Evolutionary conservation across 768 basidiomycete genomes (phyloP).

Genomic region (Kwoniella europaea): DNA sequence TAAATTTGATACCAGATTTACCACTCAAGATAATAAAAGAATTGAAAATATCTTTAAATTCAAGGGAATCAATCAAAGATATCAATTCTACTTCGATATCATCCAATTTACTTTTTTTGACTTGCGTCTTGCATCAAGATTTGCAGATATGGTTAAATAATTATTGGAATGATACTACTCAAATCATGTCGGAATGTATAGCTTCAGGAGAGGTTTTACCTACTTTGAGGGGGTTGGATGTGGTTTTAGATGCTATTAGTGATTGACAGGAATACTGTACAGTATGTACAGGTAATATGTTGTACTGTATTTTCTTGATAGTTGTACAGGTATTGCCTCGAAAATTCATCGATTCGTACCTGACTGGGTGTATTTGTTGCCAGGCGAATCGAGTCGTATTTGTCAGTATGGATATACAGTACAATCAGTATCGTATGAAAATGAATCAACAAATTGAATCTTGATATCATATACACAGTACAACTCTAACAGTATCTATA

Average conservation of each 20-base stretch:
- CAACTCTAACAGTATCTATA: no score
- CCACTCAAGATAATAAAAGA: constrained; percentile 40
- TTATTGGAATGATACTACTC: constrained; percentile 43
- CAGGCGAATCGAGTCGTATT: no score
- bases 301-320: neutral
- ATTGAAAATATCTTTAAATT: constrained; percentile 28
- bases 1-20: constrained; percentile 36
- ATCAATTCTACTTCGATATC: constrained; percentile 26
- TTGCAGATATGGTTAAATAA: constrained; percentile 35
- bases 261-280: constrained; percentile 2
- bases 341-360: no score
- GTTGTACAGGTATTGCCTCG: no score
- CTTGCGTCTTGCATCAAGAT: constrained; percentile 25
- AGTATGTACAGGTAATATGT: neutral
- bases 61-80: constrained; percentile 26
- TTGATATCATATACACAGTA: no score
- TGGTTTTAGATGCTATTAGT: constrained; percentile 36
- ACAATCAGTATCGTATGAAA: no score
- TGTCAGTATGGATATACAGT: no score
- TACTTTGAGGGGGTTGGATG: constrained; percentile 43
- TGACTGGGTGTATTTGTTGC: no score
- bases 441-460: no score
- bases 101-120: constrained; percentile 31
- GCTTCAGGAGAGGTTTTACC: constrained; percentile 36
- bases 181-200: constrained; percentile 44